Percentiles rank a stretch among this genome's conserved stretches.
Conservation (phyloP, 2,329 filamentous ascomycete genomes). For the Neospermospora avenae region DNA sequence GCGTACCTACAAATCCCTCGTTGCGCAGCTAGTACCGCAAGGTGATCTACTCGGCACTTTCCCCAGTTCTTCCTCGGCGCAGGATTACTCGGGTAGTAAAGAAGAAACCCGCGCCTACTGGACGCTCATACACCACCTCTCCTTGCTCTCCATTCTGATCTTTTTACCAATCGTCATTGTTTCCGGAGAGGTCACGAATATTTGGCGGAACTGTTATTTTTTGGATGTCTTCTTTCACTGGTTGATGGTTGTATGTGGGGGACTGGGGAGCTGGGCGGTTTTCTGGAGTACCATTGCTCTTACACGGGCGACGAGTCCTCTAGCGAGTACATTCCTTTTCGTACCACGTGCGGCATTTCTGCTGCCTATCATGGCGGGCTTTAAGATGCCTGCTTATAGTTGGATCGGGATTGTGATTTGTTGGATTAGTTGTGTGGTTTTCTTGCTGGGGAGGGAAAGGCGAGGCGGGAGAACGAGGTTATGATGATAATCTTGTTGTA, state of each 20-base stretch:
- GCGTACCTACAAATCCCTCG: conserved; percentile 46
- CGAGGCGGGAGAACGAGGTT: conserved; percentile 31
- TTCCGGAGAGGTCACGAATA: conserved; percentile 46
- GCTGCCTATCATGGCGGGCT: conserved; percentile 44
- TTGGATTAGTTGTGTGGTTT: conserved; percentile 49
- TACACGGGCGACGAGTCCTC: conserved; percentile 47
- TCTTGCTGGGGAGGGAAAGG: conserved; percentile 42
- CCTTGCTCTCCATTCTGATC: conserved; percentile 45
- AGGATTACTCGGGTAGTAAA: conserved; percentile 34
- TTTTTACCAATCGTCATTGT: conserved; percentile 48
- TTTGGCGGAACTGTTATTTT: conserved; percentile 51
- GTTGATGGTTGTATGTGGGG: conserved; percentile 49
- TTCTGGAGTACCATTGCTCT: conserved; percentile 47
- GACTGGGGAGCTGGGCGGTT: conserved; percentile 45
- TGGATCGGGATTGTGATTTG: conserved; percentile 51
- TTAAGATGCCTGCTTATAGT: conserved; percentile 47
- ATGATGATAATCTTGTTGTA: no score
- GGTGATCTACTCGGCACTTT: conserved; percentile 42
- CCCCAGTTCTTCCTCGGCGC: conserved; percentile 20
- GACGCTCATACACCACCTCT: conserved; percentile 50
- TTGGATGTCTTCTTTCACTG: conserved; percentile 54
- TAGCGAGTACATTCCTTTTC: conserved; percentile 48
- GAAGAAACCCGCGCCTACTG: conserved; percentile 50
- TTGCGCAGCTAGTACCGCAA: conserved; percentile 42
- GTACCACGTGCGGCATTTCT: conserved; percentile 48